Evolutionary conservation across 768 basidiomycete genomes (phyloP).

Genomic region (Exidia glandulosa): DNA sequence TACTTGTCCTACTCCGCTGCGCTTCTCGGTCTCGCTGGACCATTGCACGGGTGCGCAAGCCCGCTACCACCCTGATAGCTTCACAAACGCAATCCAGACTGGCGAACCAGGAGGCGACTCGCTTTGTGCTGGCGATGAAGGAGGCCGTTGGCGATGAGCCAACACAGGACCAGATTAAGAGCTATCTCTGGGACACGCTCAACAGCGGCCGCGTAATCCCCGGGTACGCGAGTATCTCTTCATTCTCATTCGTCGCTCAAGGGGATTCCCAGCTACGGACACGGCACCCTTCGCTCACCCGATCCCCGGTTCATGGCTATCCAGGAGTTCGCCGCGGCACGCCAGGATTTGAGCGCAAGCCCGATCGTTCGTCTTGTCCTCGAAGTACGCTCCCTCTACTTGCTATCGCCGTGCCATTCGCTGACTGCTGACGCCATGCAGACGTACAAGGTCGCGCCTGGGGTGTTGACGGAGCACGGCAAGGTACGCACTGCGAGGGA

Average conservation of each 20-base stretch:
- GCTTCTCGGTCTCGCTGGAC: constrained; percentile 89
- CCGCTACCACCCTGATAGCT: not conserved
- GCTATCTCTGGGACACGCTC: constrained; percentile 93
- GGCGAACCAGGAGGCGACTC: constrained; percentile 94
- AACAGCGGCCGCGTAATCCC: constrained; percentile 94
- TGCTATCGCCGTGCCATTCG: not conserved
- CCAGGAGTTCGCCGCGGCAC: constrained; percentile 71
- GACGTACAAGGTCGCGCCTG: constrained; percentile 91
- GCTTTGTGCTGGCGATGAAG: constrained; percentile 96
- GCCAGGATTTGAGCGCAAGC: constrained; percentile 60
- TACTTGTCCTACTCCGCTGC: constrained; percentile 93
- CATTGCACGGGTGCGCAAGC: constrained; percentile 73
- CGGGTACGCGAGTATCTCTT: constrained; percentile 51
- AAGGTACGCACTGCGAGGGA: constrained; percentile 55
- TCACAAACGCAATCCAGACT: constrained; percentile 37
- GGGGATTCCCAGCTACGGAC: constrained; percentile 60
- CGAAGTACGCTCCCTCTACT: constrained; percentile 38
- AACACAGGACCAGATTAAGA: constrained; percentile 77
- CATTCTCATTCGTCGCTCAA: not conserved
- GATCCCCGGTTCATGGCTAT: constrained; percentile 90
- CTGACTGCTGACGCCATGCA: constrained; percentile 20
- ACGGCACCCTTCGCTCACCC: constrained; percentile 88
- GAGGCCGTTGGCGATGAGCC: constrained; percentile 72
- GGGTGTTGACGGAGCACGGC: constrained; percentile 89
- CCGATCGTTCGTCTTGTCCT: constrained; percentile 88